Evolutionary conservation across 768 basidiomycete species (phyloP), one percentile per base, ranked within the genome.

Genomic region (Lactarius vividus): DNA sequence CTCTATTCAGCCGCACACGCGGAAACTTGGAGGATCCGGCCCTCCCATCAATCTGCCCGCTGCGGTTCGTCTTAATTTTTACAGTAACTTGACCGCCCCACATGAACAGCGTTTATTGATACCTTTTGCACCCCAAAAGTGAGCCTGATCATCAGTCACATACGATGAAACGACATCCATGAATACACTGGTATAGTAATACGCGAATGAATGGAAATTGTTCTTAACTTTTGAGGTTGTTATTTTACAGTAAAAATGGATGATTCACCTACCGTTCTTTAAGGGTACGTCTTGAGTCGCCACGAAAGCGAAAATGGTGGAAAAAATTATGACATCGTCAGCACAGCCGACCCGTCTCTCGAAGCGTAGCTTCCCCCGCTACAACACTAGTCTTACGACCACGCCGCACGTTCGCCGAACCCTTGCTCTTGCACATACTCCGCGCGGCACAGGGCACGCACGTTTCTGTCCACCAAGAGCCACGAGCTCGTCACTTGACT

Each of bases 301-400:
- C 52, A 49, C 64, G 59, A 68, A 67, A 67, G 64, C 67, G 57
- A 68, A 18, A 46, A n/a, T 16, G 10, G 2, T 40, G 67, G 65
- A 69, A 69, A 67, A 69, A 69, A 62, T 68, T 68, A 59, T 68
- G 64, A 37, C 64, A 68, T 54, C 61, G 61, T 62, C 29, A 57
- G 66, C 63, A 60, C 58, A 39, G 31, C 23, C 55, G 16, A 31
- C 58, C 60, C 46, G 33, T 57, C 67, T 66, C 44, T 55, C 59
- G 61, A 62, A 61, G 56, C 54, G 28, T 23, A 35, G 64, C 65
- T 66, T 62, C 67, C 67, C 65, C 65, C 64, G 56, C 67, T 66
- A 61, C 40, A 44, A 9, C 67, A 61, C 67, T 53, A 59, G 67
- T 62, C 65, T 62, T 42, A 33, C 49, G 60, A 66, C 67, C 67